Evolutionary conservation across 1,139 yeast genomes (phyloP).

Genomic region (Saccharomyces hybrid): DNA sequence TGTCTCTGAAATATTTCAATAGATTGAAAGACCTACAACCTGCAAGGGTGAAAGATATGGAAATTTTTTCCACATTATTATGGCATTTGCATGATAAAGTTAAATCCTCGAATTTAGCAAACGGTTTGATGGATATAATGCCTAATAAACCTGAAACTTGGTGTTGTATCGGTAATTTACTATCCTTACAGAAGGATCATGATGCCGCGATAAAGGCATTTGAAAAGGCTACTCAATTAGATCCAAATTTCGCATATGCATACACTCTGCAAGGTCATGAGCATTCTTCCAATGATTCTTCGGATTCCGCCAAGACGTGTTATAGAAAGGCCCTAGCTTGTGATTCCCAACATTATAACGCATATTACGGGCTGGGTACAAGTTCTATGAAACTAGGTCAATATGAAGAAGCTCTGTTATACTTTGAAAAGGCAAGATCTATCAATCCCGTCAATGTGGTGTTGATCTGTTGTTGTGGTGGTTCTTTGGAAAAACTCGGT

Average conservation of each 20-base stretch:
- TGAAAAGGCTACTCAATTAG: slow-evolving; percentile 64
- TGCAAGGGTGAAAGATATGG: slow-evolving; percentile 85
- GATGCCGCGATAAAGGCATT: slow-evolving; percentile 89
- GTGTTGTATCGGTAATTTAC: slow-evolving; percentile 88
- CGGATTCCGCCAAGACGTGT: slow-evolving; percentile 79
- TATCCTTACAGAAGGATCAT: slow-evolving; percentile 75
- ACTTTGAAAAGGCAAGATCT: slow-evolving; percentile 78
- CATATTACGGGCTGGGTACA: slow-evolving; percentile 95
- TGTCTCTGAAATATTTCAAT: slow-evolving; percentile 58
- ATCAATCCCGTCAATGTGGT: slow-evolving; percentile 90
- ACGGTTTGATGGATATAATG: slow-evolving; percentile 66
- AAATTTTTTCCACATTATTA: slow-evolving; percentile 75
- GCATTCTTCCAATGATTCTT: slow-evolving; percentile 78
- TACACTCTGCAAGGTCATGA: slow-evolving; percentile 94
- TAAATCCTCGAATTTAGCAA: slow-evolving; percentile 74
- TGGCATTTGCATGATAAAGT: slow-evolving; percentile 89
- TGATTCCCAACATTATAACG: slow-evolving; percentile 85
- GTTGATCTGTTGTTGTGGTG: slow-evolving; percentile 87
- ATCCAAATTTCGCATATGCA: slow-evolving; percentile 77
- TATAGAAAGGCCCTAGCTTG: slow-evolving; percentile 72
- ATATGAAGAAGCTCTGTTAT: slow-evolving; percentile 73
- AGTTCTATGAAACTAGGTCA: slow-evolving; percentile 84
- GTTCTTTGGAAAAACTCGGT: slow-evolving; percentile 77
- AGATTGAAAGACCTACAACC: slow-evolving; percentile 63
- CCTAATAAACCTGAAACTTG: slow-evolving; percentile 73